Base-by-base conservation (phyloP, 306 rosid species). In the Fagus sylvatica region DNA sequence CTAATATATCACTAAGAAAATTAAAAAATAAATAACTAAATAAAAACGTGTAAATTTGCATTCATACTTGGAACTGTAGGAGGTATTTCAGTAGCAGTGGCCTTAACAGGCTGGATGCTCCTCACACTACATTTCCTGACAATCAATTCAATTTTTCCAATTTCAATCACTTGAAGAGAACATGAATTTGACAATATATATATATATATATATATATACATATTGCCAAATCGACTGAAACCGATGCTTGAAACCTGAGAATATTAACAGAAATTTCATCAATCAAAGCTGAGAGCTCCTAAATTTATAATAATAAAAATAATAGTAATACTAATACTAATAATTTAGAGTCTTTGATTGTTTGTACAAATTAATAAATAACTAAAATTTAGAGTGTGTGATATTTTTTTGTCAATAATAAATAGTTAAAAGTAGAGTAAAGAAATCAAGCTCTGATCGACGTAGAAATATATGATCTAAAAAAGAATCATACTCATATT, bases 21-120 rank as follows among this genome's bases (percentile, higher is more conserved):
- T 73, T 32, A 59, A 72, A 55, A 11, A 0, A 69, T 19, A 33
- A 5, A 64, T 12, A 5, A 5, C 8, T 30, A n/a, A n/a, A n/a
- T 34, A 81, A 36, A 67, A 33, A 39, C 42, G 53, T 43, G 17
- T 4, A 39, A n/a, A 71, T 85, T 16, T 8, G 62, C 93, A 68
- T 87, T 60, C 93, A 79, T 85, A 95, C 99, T 83, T 76, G 80
- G 89, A 41, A 89, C 76, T 1, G 96, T 86, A 32, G 93, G 97
- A 54, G 98, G 99, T 59, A 80, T 42, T 86, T 93, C 99, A 1
- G 99, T 95, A 65, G 99, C 99, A 1, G 98, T 95, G 42, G 99
- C 98, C 72, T 88, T 87, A 78, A 95, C 85, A 17, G 97, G 96
- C 74, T 79, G 90, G 17, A 92, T 59, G 33, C 84, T 77, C 61